Conservation (phyloP, 2,329 filamentous ascomycete genomes). For the Lachnellula willkommii region DNA sequence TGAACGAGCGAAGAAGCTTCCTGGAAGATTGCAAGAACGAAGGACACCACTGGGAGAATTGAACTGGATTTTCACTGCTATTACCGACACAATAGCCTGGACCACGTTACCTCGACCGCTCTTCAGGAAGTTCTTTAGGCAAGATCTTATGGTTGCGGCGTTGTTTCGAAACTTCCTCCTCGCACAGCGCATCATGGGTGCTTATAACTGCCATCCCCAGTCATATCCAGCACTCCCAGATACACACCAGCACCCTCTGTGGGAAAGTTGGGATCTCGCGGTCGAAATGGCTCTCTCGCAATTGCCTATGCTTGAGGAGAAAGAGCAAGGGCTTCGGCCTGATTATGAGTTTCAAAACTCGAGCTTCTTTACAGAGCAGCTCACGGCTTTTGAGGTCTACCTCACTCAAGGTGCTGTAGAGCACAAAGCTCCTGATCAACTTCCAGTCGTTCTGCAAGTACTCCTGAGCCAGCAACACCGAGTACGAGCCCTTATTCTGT, state of each 20-base stretch:
- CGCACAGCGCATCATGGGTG: slow-evolving; percentile 90
- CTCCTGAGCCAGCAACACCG: slow-evolving; percentile 92
- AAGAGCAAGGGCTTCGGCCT: slow-evolving; percentile 54
- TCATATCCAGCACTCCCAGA: slow-evolving; percentile 89
- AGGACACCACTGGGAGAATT: slow-evolving; percentile 91
- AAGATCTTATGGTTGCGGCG: slow-evolving; percentile 98
- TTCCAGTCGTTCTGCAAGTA: slow-evolving; percentile 93
- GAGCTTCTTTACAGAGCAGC: slow-evolving; percentile 91
- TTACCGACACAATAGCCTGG: slow-evolving; percentile 98
- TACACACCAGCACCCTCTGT: slow-evolving; percentile 89
- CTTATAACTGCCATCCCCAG: slow-evolving; percentile 91
- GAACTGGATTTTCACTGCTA: slow-evolving; percentile 99
- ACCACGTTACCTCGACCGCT: slow-evolving; percentile 83
- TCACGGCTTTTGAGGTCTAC: slow-evolving; percentile 96
- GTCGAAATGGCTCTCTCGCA: slow-evolving; percentile 93
- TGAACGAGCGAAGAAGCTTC: slow-evolving; percentile 81
- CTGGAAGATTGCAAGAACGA: slow-evolving; percentile 85
- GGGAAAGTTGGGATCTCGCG: slow-evolving; percentile 96
- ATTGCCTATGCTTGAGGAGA: slow-evolving; percentile 77
- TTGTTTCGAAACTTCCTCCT: slow-evolving; percentile 94
- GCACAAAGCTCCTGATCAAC: slow-evolving; percentile 84
- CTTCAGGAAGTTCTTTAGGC: slow-evolving; percentile 94
- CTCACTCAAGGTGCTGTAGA: slow-evolving; percentile 76
- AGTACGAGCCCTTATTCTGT: slow-evolving; percentile 80
- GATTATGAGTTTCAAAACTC: slow-evolving; percentile 95